Evolutionary conservation across 2,329 filamentous ascomycete genomes (phyloP), one percentile per base, ranked within the genome.

Genomic region (Teratosphaeria gauchensis): DNA sequence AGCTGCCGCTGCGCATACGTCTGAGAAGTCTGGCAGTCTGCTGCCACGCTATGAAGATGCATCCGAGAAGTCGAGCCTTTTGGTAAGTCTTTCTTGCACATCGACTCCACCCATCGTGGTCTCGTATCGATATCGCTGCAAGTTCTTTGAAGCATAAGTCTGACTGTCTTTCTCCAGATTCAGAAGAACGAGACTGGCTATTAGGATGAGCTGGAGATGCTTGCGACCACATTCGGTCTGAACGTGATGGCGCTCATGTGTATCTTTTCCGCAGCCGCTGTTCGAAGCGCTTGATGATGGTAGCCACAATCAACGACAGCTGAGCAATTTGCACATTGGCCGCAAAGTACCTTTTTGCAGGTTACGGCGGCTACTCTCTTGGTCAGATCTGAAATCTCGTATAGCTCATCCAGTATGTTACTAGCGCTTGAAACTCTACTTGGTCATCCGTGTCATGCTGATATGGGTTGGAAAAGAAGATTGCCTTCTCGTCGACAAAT

Each of bases 1-100:
- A 14, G 54, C 54, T 9, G 28, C 38, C 21, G 59, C 46, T 35
- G 56, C 38, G n/a, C 58, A 60, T 33, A 51, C 31, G 31, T 19
- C 14, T n/a, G 57, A 59, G 32, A 58, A 58, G 32, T 19, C n/a
- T 21, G 38, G 12, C 5, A 16, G 12, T n/a, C 32, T 53, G 14
- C 52, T 53, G 32, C 52, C 57, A 32, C 32, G 32, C 33, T 51
- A 51, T 28, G 32, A 53, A 28, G 46, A 57, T 51, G 33, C 14
- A 19, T 48, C 42, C 42, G 42, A 48, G 42, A 48, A 48, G n/a
- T 48, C 42, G 9, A 48, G n/a, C 42, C 42, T 48, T 11, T 5
- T 48, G 42, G 42, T 48, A 48, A 48, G 42, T 48, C 14, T 35
- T 35, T 14, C 8, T 35, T 35, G 33, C 33, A 35, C 33, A 14